Base-by-base conservation (phyloP, 2,329 filamentous ascomycete species). In the Diplodia corticola region DNA sequence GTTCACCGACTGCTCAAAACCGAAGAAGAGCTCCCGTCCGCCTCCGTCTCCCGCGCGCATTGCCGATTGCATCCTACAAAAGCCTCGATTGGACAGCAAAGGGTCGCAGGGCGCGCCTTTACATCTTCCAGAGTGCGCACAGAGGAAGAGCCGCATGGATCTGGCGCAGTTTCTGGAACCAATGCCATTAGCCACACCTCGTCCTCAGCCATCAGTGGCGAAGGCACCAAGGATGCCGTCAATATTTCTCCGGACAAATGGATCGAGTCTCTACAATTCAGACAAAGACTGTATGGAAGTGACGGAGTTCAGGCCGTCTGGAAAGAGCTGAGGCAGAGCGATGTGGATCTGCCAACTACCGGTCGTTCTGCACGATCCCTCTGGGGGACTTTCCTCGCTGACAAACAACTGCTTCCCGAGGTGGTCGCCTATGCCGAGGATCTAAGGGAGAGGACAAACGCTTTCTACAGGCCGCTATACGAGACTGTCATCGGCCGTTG, bases 371-470 rank as follows among this genome's bases (percentile, higher is more conserved):
- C 81, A 20, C 73, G 78, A 9, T 73, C 72, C 13, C 68, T 86
- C 6, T 85, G 84, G 84, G 71, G 72, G 0, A 78, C 75, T 0
- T 80, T 85, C 55, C 68, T 84, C 53, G 74, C 76, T 60, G 67
- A 80, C 40, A 66, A 69, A 9, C 48, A 70, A 6, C 69, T 82
- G 2, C 70, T 83, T 2, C 44, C 73, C 5, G 70, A 76, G 12
- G 68, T 84, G 10, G 72, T 80, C 13, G 68, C 73, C 0, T 79
- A 84, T 70, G 81, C 79, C 7, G 69, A 78, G 33, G 70, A 78
- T 2, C 65, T 85, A 13, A 76, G 79, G 67, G 69, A 75, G 12
- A 70, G 70, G 15, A 79, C 77, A 15, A 79, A 79, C 22, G 64
- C 71, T 12, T 68, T 68, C 6, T 77, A 76, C 65, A 70, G 72